These are phyloP conservation scores for Claviceps monticola DNA, from an alignment of 2,329 filamentous ascomycete species.

Conservation along the genomic window DNA sequence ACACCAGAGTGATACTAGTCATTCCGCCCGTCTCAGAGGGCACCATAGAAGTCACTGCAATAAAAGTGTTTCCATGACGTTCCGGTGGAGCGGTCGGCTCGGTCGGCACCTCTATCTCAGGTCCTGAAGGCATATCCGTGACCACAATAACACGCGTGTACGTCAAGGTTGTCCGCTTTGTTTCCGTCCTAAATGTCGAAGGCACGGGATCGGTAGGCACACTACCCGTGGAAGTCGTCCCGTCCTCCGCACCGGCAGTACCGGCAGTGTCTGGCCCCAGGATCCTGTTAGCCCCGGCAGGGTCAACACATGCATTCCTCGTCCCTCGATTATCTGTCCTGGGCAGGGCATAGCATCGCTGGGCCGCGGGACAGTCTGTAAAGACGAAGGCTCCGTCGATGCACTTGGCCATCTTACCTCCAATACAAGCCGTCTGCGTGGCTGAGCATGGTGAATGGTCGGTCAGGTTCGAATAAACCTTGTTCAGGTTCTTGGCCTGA, in stretches of 20 bases:
- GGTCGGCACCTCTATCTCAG: background rate
- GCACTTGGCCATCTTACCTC: slow-evolving; percentile 35
- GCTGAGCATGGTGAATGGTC: slow-evolving; percentile 30
- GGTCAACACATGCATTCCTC: slow-evolving; percentile 32
- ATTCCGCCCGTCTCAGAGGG: background rate
- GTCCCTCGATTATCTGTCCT: slow-evolving; percentile 35
- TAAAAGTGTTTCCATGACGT: background rate
- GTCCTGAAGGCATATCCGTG: background rate
- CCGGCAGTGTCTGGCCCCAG: slow-evolving; percentile 20
- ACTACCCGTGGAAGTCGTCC: slow-evolving; percentile 2
- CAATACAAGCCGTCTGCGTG: slow-evolving; percentile 38
- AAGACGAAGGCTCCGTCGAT: slow-evolving; percentile 28
- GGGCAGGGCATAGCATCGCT: slow-evolving; percentile 39
- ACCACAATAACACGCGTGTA: background rate
- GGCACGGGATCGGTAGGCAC: background rate
- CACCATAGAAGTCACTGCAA: background rate
- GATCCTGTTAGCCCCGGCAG: slow-evolving; percentile 25
- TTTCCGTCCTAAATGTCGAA: slow-evolving; percentile 1
- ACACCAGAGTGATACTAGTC: background rate
- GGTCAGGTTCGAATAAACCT: slow-evolving; percentile 29
- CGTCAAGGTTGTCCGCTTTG: background rate
- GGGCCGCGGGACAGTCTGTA: slow-evolving; percentile 19
- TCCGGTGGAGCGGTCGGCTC: background rate
- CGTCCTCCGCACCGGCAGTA: background rate
- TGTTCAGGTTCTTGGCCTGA: slow-evolving; percentile 31